Evolutionary conservation across 2,329 filamentous ascomycete species (phyloP).

Genomic region (Botrytis pseudocinerea): DNA sequence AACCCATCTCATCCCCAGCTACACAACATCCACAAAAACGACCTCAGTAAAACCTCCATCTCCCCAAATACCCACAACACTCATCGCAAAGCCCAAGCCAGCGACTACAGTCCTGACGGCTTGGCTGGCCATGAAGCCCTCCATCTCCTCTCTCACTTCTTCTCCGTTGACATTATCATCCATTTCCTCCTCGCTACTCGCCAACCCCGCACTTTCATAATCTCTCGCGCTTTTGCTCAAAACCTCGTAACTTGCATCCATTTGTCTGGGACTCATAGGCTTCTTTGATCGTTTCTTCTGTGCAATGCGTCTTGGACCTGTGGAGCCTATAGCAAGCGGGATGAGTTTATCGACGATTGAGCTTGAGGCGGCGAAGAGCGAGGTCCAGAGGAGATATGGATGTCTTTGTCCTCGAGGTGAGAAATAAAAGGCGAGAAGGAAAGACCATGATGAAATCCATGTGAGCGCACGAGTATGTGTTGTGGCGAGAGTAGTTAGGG

Average conservation of each 20-base stretch:
- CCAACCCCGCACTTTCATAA: constrained; percentile 50
- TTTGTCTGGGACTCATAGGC: constrained; percentile 36
- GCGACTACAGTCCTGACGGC: constrained; percentile 55
- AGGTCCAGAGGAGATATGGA: constrained; percentile 88
- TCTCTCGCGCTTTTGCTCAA: constrained; percentile 49
- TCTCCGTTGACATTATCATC: constrained; percentile 56
- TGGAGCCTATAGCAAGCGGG: constrained; percentile 21
- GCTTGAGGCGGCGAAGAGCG: constrained; percentile 61
- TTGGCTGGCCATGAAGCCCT: constrained; percentile 56
- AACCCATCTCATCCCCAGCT: neutral
- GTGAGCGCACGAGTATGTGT: constrained; percentile 68
- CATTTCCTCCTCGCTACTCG: constrained; percentile 51
- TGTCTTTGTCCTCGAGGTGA: constrained; percentile 76
- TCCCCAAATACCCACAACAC: constrained; percentile 66
- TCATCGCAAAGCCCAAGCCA: constrained; percentile 59
- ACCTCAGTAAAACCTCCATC: constrained; percentile 50
- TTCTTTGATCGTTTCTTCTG: constrained; percentile 34
- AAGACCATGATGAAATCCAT: constrained; percentile 66
- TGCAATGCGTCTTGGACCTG: constrained; percentile 15
- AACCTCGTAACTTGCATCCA: constrained; percentile 74
- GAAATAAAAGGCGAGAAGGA: constrained; percentile 75
- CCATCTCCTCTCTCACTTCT: constrained; percentile 58
- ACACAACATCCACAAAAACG: constrained; percentile 31
- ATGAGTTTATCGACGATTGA: constrained; percentile 44
- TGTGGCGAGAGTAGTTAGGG: constrained; percentile 63